Evolutionary conservation across 441 rosid genomes (phyloP).

Genomic region (Eutrema salsugineum): DNA sequence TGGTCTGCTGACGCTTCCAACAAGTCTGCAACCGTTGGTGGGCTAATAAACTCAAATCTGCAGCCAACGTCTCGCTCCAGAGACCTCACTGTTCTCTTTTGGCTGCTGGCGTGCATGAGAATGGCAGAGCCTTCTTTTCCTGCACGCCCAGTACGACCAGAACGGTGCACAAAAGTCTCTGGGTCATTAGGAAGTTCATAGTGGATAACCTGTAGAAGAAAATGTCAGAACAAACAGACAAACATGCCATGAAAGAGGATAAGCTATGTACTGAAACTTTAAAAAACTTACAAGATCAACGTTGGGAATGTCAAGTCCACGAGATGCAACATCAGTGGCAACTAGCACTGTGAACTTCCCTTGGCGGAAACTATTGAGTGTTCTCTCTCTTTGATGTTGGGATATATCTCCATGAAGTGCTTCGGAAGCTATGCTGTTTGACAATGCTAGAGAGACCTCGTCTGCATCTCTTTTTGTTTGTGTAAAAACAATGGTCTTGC

Average conservation of each 20-base stretch:
- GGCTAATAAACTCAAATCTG: conserved; percentile 82
- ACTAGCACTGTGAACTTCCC: conserved; percentile 98
- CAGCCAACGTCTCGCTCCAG: conserved; percentile 98
- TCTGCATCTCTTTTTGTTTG: conserved; percentile 98
- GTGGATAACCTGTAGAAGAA: conserved; percentile 69
- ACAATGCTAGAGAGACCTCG: conserved; percentile 80
- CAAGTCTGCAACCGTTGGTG: conserved; percentile 73
- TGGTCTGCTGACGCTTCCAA: conserved; percentile 89
- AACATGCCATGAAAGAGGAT: not conserved
- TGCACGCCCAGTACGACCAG: conserved; percentile 98
- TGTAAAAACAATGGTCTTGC: conserved; percentile 94
- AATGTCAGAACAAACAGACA: conserved; percentile 19
- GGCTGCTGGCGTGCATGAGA: conserved; percentile 77
- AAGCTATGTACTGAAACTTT: not conserved
- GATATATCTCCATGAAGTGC: conserved; percentile 99
- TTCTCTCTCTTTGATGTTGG: conserved; percentile 98
- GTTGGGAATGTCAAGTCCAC: conserved; percentile 98
- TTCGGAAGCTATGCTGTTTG: conserved; percentile 84
- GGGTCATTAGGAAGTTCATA: conserved; percentile 98
- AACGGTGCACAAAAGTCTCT: conserved; percentile 97
- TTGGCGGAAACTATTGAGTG: conserved; percentile 84
- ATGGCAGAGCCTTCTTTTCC: conserved; percentile 94
- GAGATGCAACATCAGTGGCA: conserved; percentile 98
- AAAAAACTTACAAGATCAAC: conserved; percentile 75
- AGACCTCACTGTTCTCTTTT: conserved; percentile 85